A percentile compares a stretch with the other conserved stretches of the same genome.
phyloP scores from a whole-genome alignment of 306 rosid genomes.

The Arachis hypogaea region DNA sequence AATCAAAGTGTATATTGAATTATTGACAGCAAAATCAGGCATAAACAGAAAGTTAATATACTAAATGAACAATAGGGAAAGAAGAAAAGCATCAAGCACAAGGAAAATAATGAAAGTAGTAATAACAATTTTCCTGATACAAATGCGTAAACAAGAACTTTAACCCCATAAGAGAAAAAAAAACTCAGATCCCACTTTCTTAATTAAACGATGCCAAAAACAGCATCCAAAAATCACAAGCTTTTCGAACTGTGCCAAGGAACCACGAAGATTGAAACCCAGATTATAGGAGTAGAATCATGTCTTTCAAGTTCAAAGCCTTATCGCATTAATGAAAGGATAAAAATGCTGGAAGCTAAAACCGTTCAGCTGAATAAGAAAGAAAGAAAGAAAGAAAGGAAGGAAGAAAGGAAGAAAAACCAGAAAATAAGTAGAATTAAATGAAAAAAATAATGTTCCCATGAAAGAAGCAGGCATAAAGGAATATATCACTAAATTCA shows the following conservation, averaged over 20 bases:
- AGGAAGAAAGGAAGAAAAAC: slow-evolving; percentile 10
- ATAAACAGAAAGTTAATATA: slow-evolving; percentile 19
- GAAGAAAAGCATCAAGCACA: slow-evolving; percentile 24
- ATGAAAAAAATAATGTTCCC: slow-evolving; percentile 30
- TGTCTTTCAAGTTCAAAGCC: slow-evolving; percentile 30
- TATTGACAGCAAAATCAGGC: slow-evolving; percentile 26
- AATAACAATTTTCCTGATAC: slow-evolving; percentile 26
- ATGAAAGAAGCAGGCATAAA: slow-evolving; percentile 21
- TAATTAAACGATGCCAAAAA: slow-evolving; percentile 8
- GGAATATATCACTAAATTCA: background rate
- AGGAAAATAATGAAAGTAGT: slow-evolving; percentile 13
- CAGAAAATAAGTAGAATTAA: background rate
- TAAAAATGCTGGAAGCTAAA: slow-evolving; percentile 25
- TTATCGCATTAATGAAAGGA: background rate
- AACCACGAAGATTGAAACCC: slow-evolving; percentile 35
- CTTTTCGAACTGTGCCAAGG: slow-evolving; percentile 21
- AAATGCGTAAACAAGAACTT: background rate
- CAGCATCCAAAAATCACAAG: slow-evolving; percentile 37
- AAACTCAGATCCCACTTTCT: slow-evolving; percentile 37
- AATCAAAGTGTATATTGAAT: slow-evolving; percentile 19
- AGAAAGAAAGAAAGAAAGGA: slow-evolving; percentile 24
- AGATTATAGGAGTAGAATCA: slow-evolving; percentile 33
- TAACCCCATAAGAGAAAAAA: slow-evolving; percentile 26
- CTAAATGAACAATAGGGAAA: slow-evolving; percentile 30
- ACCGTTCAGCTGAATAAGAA: slow-evolving; percentile 3